Percentiles rank a stretch among this genome's conserved stretches.
Conservation (phyloP, 1,284 basidiomycete genomes). For the Leccinum fallax region DNA sequence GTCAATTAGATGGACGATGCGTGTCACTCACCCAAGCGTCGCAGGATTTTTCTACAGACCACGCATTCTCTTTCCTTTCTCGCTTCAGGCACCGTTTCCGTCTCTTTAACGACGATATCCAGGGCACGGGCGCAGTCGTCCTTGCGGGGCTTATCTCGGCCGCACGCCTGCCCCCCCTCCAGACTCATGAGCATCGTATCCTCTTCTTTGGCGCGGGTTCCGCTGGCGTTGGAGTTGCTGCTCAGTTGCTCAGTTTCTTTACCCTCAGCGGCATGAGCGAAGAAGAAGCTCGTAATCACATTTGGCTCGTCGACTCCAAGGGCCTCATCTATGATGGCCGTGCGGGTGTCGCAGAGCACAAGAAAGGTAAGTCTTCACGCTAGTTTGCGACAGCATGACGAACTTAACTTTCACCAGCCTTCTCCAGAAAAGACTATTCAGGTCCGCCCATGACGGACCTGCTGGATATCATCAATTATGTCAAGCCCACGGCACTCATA, state of each 20-base stretch:
- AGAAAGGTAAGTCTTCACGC: slow-evolving; percentile 59
- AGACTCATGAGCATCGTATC: slow-evolving; percentile 79
- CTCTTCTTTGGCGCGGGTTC: slow-evolving; percentile 92
- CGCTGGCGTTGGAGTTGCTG: slow-evolving; percentile 88
- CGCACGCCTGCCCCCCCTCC: slow-evolving; percentile 72
- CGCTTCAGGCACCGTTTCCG: slow-evolving; percentile 75
- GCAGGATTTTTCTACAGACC: slow-evolving; percentile 84
- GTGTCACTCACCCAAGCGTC: slow-evolving; percentile 2
- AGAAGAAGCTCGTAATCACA: slow-evolving; percentile 76
- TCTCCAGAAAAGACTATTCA: slow-evolving; percentile 79
- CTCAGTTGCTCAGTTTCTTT: slow-evolving; percentile 90
- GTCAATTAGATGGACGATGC: not conserved
- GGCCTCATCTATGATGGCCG: slow-evolving; percentile 79
- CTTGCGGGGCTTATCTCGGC: slow-evolving; percentile 91
- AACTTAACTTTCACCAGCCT: slow-evolving; percentile 49
- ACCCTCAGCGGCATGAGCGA: slow-evolving; percentile 73
- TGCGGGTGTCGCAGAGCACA: slow-evolving; percentile 73
- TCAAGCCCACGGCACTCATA: slow-evolving; percentile 89
- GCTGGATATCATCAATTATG: slow-evolving; percentile 80
- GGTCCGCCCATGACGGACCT: slow-evolving; percentile 78
- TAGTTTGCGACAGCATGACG: not conserved
- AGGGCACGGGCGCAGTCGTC: slow-evolving; percentile 90
- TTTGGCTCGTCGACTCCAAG: slow-evolving; percentile 88
- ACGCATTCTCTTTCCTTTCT: slow-evolving; percentile 83
- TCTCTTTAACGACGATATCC: slow-evolving; percentile 91